These are phyloP conservation scores for Capronia americana DNA, from an alignment of 2,329 filamentous ascomycete species.

Conservation along the genomic window DNA sequence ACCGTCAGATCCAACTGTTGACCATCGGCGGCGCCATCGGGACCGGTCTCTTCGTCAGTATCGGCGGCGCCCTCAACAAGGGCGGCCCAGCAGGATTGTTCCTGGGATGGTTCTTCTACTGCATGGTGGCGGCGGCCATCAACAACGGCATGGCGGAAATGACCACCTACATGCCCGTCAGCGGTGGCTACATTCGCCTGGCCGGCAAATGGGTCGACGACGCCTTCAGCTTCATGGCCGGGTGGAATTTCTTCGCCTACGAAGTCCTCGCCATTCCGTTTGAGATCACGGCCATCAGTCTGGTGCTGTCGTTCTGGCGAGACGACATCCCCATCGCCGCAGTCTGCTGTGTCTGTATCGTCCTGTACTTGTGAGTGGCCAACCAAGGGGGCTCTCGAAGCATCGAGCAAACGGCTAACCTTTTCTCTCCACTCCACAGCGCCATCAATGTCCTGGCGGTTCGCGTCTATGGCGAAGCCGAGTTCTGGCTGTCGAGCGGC, in stretches of 20 bases:
- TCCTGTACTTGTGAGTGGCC: slow-evolving; percentile 71
- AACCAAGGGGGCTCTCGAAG: too few relatives aligned
- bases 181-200: slow-evolving; percentile 48
- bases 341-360: slow-evolving; percentile 41
- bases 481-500: slow-evolving; percentile 56
- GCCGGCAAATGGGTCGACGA: slow-evolving; percentile 49
- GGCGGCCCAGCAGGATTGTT: slow-evolving; percentile 46
- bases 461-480: slow-evolving; percentile 45
- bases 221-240: slow-evolving; percentile 51
- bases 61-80: slow-evolving; percentile 44
- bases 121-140: neutral
- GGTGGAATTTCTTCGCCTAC: slow-evolving; percentile 55
- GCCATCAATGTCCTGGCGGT: slow-evolving; percentile 26
- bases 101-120: slow-evolving; percentile 41
- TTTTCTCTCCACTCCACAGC: slow-evolving; percentile 18
- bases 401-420: slow-evolving; percentile 41
- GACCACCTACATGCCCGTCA: slow-evolving; percentile 49
- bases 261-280: slow-evolving; percentile 49
- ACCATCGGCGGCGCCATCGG: slow-evolving; percentile 46
- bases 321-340: too few relatives aligned
- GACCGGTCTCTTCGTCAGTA: slow-evolving; percentile 46
- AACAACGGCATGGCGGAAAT: slow-evolving; percentile 51
- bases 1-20: slow-evolving; percentile 30
- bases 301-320: too few relatives aligned
- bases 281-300: slow-evolving; percentile 67